Percentiles rank a stretch among this genome's conserved stretches.
These are phyloP conservation scores for Paecilomyces formosus DNA, from an alignment of 2,329 filamentous ascomycete genomes.

Conservation along the genomic window DNA sequence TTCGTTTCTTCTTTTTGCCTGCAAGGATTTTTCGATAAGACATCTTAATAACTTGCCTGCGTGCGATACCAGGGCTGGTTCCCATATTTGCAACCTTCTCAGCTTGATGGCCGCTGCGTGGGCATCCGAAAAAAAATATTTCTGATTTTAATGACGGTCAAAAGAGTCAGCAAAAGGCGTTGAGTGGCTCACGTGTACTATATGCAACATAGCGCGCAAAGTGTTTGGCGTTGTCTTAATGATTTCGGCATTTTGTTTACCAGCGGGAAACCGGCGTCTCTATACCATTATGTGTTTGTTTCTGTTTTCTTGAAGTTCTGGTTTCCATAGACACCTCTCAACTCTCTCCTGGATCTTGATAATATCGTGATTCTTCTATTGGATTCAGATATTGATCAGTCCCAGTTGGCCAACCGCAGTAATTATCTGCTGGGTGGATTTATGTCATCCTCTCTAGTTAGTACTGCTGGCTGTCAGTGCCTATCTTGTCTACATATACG, in stretches of 20 bases:
- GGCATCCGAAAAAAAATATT: background rate
- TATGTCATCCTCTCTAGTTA: background rate
- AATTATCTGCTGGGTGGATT: background rate
- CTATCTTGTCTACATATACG: background rate
- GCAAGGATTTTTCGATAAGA: background rate
- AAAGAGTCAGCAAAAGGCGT: constrained; percentile 9
- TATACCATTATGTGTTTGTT: constrained; percentile 12
- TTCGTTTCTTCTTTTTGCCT: constrained; percentile 5
- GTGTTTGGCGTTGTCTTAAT: constrained; percentile 11
- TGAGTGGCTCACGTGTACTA: constrained; percentile 10
- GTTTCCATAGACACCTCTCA: constrained; percentile 8
- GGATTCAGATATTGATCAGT: constrained; percentile 5
- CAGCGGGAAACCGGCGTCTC: constrained; percentile 2
- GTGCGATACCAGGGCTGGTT: constrained; percentile 25
- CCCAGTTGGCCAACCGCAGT: constrained; percentile 8
- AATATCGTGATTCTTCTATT: background rate
- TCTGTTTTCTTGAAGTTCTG: constrained; percentile 4
- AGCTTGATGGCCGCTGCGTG: constrained; percentile 14
- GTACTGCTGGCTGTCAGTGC: background rate
- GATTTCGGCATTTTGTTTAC: background rate
- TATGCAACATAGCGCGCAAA: constrained; percentile 16
- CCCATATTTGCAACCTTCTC: constrained; percentile 20
- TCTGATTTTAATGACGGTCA: background rate
- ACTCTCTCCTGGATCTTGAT: background rate
- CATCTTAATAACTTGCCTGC: constrained; percentile 8